Conservation (phyloP, 2,329 filamentous ascomycete genomes). For the Colletotrichum sp. region DNA sequence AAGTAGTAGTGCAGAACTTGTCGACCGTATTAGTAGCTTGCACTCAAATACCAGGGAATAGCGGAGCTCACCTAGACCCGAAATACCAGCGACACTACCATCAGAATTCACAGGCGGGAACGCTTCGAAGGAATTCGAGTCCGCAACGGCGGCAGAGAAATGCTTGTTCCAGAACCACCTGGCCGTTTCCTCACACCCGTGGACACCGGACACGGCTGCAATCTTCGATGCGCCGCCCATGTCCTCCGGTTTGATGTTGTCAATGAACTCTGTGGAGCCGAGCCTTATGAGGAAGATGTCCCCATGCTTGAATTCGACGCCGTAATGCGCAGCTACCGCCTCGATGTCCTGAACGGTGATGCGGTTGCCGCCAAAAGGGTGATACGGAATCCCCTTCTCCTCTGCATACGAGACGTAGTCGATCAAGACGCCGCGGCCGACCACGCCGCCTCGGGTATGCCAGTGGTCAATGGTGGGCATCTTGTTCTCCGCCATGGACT, state of each 20-base stretch:
- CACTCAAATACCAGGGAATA: fast-evolving
- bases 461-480: conserved; percentile 52
- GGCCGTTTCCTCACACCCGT: conserved; percentile 55
- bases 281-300: conserved; percentile 71
- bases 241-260: conserved; percentile 43
- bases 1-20: conserved; percentile 53
- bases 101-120: conserved; percentile 58
- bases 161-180: conserved; percentile 74
- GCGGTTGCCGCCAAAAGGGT: conserved; percentile 55
- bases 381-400: conserved; percentile 52
- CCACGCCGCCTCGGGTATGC: conserved; percentile 56
- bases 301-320: conserved; percentile 67
- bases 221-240: conserved; percentile 33
- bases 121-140: conserved; percentile 67
- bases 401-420: conserved; percentile 58
- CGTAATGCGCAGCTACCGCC: conserved; percentile 62
- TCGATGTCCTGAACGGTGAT: conserved; percentile 62
- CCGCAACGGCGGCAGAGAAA: conserved; percentile 69
- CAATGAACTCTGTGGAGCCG: conserved; percentile 65
- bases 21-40: neutral
- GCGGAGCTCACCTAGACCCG: conserved; percentile 41
- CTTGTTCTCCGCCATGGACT: conserved; percentile 26
- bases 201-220: conserved; percentile 37
- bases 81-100: conserved; percentile 33
- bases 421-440: conserved; percentile 60